Percentiles rank a stretch among this genome's conserved stretches.
Conservation (phyloP, 1,284 basidiomycete species). For the Cronartium ribicola region DNA sequence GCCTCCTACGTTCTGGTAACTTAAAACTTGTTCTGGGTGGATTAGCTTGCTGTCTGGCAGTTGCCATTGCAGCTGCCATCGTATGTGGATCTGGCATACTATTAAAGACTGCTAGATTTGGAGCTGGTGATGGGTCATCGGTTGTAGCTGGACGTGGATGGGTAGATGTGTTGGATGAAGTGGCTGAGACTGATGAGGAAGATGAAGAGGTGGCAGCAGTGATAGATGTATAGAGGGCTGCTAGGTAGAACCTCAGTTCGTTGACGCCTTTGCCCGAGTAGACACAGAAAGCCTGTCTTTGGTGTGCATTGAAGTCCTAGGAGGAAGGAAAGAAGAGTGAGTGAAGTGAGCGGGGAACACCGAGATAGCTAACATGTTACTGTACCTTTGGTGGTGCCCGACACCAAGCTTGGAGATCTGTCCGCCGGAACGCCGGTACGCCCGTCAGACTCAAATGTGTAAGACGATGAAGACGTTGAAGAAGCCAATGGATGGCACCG, state of each 20-base stretch:
- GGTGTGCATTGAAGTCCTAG: conserved; percentile 88
- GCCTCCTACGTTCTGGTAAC: conserved; percentile 20
- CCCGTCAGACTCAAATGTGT: conserved; percentile 95
- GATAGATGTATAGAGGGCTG: conserved; percentile 34
- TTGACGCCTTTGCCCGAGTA: conserved; percentile 88
- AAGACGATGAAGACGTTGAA: conserved; percentile 78
- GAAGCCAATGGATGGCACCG: conserved; percentile 80
- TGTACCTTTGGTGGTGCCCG: conserved; percentile 74
- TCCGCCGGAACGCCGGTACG: conserved; percentile 81
- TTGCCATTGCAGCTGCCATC: conserved; percentile 37
- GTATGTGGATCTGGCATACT: conserved; percentile 30
- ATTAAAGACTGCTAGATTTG: conserved; percentile 37
- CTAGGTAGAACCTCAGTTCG: conserved; percentile 71
- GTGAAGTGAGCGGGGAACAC: not conserved
- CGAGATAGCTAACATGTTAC: too few species aligned
- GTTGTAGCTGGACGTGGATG: conserved; percentile 5
- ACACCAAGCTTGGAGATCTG: conserved; percentile 84
- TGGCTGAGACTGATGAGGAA: not conserved
- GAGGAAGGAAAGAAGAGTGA: not conserved
- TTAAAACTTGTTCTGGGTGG: conserved; percentile 27
- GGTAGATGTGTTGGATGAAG: conserved; percentile 9
- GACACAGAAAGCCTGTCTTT: conserved; percentile 91
- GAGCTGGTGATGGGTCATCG: conserved; percentile 17
- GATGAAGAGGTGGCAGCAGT: not conserved
- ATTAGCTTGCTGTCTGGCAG: conserved; percentile 35